These are phyloP conservation scores for Croton setiger DNA, from an alignment of 441 rosid species.

Conservation along the genomic window DNA sequence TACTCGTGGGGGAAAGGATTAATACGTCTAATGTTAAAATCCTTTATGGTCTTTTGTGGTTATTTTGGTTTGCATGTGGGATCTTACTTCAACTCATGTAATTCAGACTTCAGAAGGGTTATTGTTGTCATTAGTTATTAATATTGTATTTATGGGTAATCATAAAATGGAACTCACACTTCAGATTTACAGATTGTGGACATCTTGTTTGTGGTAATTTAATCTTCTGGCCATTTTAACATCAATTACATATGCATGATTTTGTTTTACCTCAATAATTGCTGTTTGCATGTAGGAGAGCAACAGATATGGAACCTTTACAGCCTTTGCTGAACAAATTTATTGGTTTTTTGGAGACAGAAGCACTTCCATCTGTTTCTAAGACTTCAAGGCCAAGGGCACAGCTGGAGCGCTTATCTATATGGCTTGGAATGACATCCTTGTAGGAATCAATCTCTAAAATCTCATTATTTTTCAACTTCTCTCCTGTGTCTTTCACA, in stretches of 20 bases:
- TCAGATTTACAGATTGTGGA: not conserved
- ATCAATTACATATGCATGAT: not conserved
- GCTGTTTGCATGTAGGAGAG: conserved; percentile 56
- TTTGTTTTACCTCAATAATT: conserved; percentile 20
- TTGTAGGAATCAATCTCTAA: conserved; percentile 57
- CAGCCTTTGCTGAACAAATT: conserved; percentile 88
- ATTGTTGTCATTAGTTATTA: not conserved
- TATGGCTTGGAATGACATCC: conserved; percentile 98
- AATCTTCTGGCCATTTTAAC: not conserved
- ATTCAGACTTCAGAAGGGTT: not conserved
- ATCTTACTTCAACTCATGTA: not conserved
- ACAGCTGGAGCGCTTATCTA: conserved; percentile 65
- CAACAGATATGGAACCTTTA: conserved; percentile 87
- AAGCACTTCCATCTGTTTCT: conserved; percentile 57
- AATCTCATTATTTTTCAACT: conserved; percentile 23
- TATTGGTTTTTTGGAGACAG: conserved; percentile 80
- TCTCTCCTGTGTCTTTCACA: conserved; percentile 17
- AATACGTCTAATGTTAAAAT: not conserved
- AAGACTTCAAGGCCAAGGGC: conserved; percentile 72
- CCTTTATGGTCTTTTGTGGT: not conserved
- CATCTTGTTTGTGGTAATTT: not conserved
- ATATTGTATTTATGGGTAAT: not conserved
- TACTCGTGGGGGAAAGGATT: too few species aligned
- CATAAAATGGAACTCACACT: not conserved
- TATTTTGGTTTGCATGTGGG: not conserved